Evolutionary conservation across 805 yeast genomes (phyloP), one percentile per base, ranked within the genome.

Genomic region (Yarrowia osloensis): DNA sequence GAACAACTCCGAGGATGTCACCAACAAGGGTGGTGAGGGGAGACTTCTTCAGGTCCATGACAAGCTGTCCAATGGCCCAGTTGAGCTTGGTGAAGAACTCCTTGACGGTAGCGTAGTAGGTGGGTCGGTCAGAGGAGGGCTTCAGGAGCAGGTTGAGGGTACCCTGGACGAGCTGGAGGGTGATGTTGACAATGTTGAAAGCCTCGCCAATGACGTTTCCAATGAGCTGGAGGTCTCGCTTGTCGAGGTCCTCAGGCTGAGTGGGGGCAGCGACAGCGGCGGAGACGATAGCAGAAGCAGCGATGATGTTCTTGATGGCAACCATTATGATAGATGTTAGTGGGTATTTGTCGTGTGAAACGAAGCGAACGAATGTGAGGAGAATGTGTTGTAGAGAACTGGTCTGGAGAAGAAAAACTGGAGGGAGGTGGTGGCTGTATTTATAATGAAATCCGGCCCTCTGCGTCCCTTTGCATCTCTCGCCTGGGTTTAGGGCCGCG

Each of bases 261-360:
- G 61, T 54, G 61, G 61, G 61, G 61, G 61, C 61, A 37, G 61
- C 61, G 44, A 54, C 61, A 54, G 61, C 61, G 61, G 61, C 61
- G 22, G 61, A 54, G 61, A 54, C 61, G 61, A 54, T 54, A 24
- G 61, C 61, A 54, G 61, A 54, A 54, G 61, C 61, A 37, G 61
- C 44, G 44, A 54, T 8, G 61, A 54, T 54, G 61, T 54, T 54
- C 61, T 54, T 54, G 61, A 54, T 54, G 33, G 61, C 44, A 35
- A 54, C 61, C 61, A 54, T 54, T 54, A 35, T 54, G 61, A 54
- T 54, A 54, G 61, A 54, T 54, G 61, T 52, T 54, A 54, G 61
- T 54, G 61, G 61, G 61, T 54, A 54, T 54, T 54, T 54, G 61
- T 54, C 61, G 61, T 54, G 61, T 54, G 61, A 54, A 54, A 54